Percentiles rank a stretch among this genome's conserved stretches.
Evolutionary conservation across 192 early-diverging fungal species (phyloP).

Genomic region (Mortierella antarctica): DNA sequence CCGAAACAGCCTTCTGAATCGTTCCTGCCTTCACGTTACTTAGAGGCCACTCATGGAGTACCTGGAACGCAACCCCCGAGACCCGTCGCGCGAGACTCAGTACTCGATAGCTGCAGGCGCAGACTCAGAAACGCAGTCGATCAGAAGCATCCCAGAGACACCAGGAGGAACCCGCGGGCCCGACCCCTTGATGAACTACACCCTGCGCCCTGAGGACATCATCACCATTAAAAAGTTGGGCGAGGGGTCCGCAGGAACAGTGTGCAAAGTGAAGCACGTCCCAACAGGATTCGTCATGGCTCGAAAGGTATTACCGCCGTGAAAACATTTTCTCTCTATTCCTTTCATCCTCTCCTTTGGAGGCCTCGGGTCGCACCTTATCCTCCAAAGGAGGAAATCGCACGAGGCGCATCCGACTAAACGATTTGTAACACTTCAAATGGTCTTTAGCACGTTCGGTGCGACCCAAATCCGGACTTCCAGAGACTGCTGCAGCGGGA

Average conservation of each 20-base stretch:
- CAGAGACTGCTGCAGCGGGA: slow-evolving; percentile 92
- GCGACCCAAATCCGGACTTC: slow-evolving; percentile 63
- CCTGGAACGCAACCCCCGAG: slow-evolving; percentile 40
- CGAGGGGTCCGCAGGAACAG: slow-evolving; percentile 90
- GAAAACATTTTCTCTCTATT: not conserved
- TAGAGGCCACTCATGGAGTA: slow-evolving; percentile 41
- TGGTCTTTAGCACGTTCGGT: slow-evolving; percentile 39
- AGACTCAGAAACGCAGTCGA: slow-evolving; percentile 22
- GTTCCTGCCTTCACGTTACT: not conserved
- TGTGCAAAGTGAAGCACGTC: slow-evolving; percentile 84
- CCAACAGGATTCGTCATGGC: slow-evolving; percentile 89
- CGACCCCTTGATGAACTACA: slow-evolving; percentile 44
- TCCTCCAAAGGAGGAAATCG: not conserved
- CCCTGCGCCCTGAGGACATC: slow-evolving; percentile 75
- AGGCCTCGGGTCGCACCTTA: not conserved
- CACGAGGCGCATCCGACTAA: not conserved
- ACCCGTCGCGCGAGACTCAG: slow-evolving; percentile 32
- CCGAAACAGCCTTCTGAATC: not conserved
- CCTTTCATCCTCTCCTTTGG: not conserved
- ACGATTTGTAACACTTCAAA: not conserved
- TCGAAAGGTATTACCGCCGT: slow-evolving; percentile 77
- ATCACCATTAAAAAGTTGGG: slow-evolving; percentile 82
- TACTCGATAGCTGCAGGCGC: slow-evolving; percentile 18
- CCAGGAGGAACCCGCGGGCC: slow-evolving; percentile 39
- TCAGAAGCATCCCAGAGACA: slow-evolving; percentile 47